phyloP scores from a whole-genome alignment of 208 protist species.

The Lotmaria passim region DNA sequence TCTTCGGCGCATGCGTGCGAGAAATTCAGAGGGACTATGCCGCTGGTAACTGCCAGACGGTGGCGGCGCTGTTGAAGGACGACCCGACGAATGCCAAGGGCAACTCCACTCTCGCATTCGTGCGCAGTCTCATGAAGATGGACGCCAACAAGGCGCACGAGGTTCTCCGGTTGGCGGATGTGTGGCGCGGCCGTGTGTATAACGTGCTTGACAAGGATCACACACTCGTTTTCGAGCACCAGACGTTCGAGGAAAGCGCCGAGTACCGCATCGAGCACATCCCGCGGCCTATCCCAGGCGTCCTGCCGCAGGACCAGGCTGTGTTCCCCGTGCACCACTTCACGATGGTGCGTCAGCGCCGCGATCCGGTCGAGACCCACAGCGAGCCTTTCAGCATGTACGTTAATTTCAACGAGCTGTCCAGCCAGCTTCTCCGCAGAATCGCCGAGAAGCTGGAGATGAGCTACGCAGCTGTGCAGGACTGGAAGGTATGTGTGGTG shows the following conservation, averaged over 20 bases:
- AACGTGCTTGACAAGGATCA: conserved; percentile 83
- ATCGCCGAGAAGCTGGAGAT: conserved; percentile 80
- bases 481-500: conserved; percentile 89
- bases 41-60: conserved; percentile 7
- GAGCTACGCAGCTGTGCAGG: conserved; percentile 66
- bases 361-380: conserved; percentile 77
- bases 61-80: conserved; percentile 23
- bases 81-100: conserved; percentile 13
- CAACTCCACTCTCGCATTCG: conserved; percentile 31
- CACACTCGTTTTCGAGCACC: conserved; percentile 61
- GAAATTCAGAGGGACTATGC: conserved; percentile 65
- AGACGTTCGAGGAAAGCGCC: conserved; percentile 89
- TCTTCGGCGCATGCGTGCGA: conserved; percentile 71
- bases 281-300: conserved; percentile 54
- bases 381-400: conserved; percentile 89
- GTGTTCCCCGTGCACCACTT: conserved; percentile 86
- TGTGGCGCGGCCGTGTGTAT: conserved; percentile 86
- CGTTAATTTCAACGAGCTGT: conserved; percentile 59
- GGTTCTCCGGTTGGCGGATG: conserved; percentile 79
- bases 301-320: conserved; percentile 53
- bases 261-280: conserved; percentile 87
- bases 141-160: conserved; percentile 61
- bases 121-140: conserved; percentile 46
- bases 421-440: conserved; percentile 57
- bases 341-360: conserved; percentile 63